phyloP scores from a whole-genome alignment of 768 basidiomycete genomes.

The Cystofilobasidium capitatum region DNA sequence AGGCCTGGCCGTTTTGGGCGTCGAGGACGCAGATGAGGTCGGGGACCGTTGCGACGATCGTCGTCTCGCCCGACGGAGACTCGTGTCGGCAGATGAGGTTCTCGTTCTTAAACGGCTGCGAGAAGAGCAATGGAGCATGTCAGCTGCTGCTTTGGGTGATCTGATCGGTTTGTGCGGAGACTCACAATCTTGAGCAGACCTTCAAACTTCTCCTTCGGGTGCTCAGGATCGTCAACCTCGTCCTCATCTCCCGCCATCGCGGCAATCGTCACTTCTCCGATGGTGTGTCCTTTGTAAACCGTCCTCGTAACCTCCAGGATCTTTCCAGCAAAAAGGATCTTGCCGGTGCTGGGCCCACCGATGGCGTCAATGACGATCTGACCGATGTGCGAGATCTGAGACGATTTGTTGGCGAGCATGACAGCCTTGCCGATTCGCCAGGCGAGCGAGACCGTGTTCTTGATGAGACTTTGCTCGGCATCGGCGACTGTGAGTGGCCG shows the following conservation, averaged over 20 bases:
- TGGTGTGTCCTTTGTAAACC: neutral
- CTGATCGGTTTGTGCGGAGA: too few species aligned
- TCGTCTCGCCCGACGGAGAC: too few species aligned
- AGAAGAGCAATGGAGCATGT: too few species aligned
- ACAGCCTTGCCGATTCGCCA: neutral
- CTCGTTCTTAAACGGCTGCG: conserved; percentile 33
- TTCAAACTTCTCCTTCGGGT: neutral
- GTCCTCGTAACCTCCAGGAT: neutral
- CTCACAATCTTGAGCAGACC: neutral
- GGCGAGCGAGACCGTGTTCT: neutral
- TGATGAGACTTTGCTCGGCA: neutral
- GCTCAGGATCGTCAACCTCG: neutral
- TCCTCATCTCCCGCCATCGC: neutral
- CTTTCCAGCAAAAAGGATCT: neutral
- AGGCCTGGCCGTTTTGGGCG: conserved; percentile 51
- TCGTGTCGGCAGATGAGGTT: conserved; percentile 27
- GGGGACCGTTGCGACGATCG: conserved; percentile 49
- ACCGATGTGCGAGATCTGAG: neutral
- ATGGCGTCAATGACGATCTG: neutral
- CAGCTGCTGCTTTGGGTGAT: too few species aligned
- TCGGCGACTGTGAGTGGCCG: neutral
- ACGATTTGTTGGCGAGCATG: neutral
- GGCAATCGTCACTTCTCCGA: neutral
- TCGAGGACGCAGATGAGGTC: conserved; percentile 59
- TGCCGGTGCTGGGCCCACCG: neutral